A percentile compares a stretch with the other conserved stretches of the same genome.
Evolutionary conservation across 176 grass and related monocot species (phyloP).

Genomic region (Triticum aestivum): DNA sequence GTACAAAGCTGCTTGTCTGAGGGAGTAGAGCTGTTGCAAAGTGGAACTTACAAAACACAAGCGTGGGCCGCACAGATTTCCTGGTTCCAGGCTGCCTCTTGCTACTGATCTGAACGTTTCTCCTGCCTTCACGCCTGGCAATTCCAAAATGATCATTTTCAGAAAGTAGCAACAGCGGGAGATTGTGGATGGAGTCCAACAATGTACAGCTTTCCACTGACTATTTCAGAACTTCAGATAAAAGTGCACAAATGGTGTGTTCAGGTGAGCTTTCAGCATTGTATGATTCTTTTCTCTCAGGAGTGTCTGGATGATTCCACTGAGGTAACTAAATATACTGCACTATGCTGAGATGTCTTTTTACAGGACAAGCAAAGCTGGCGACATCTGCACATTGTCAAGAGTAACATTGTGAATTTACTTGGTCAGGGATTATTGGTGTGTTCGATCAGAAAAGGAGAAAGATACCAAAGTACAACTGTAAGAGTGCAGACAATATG

Average conservation of each 20-base stretch:
- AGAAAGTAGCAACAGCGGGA: background rate
- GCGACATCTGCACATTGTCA: background rate
- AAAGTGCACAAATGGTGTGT: conserved; percentile 8
- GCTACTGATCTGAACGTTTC: conserved; percentile 25
- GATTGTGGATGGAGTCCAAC: background rate
- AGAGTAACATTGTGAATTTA: conserved; percentile 10
- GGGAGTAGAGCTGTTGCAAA: conserved; percentile 28
- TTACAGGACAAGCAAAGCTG: conserved; percentile 12
- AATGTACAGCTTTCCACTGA: background rate
- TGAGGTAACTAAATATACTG: conserved; percentile 1
- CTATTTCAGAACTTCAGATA: conserved; percentile 21
- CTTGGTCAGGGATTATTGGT: background rate
- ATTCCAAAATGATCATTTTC: conserved; percentile 13
- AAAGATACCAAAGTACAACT: background rate
- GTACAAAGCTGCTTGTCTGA: conserved; percentile 6
- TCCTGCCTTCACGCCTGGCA: conserved; percentile 12
- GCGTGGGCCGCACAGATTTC: background rate
- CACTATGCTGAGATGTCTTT: background rate
- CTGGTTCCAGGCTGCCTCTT: conserved; percentile 21
- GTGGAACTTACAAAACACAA: conserved; percentile 22
- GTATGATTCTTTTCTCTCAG: no score
- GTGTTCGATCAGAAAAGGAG: background rate
- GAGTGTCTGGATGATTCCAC: background rate
- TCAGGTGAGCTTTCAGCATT: conserved; percentile 9
- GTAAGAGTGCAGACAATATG: background rate